Conservation (phyloP, 164 flowering plant species). For the Kalanchoe fedtschenkoi region DNA sequence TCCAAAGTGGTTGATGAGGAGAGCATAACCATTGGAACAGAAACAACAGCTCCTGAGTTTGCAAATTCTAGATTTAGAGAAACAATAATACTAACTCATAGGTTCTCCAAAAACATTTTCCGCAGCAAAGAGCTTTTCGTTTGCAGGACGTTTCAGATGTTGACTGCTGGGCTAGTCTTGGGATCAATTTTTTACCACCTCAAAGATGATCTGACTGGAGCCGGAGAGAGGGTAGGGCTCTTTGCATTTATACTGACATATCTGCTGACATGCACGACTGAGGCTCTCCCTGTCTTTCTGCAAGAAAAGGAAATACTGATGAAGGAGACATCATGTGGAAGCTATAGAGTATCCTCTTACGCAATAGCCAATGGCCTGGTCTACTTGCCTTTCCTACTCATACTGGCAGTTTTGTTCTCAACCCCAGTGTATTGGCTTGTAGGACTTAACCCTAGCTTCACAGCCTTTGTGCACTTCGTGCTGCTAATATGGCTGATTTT, state of each 20-base stretch:
- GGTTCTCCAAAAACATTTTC: slow-evolving; percentile 69
- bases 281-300: slow-evolving; percentile 85
- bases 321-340: slow-evolving; percentile 84
- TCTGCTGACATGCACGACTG: slow-evolving; percentile 64
- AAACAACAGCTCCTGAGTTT: slow-evolving; percentile 16
- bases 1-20: slow-evolving; percentile 56
- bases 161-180: slow-evolving; percentile 59
- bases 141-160: slow-evolving; percentile 60
- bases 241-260: slow-evolving; percentile 85
- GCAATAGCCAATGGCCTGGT: slow-evolving; percentile 80
- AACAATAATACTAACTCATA: slow-evolving; percentile 47
- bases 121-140: slow-evolving; percentile 76
- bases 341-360: slow-evolving; percentile 85
- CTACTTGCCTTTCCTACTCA: slow-evolving; percentile 72
- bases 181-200: slow-evolving; percentile 72
- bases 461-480: slow-evolving; percentile 54
- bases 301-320: slow-evolving; percentile 87
- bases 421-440: slow-evolving; percentile 81
- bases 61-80: slow-evolving; percentile 60
- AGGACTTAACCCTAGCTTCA: slow-evolving; percentile 46
- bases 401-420: slow-evolving; percentile 57
- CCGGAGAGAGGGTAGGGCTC: slow-evolving; percentile 65
- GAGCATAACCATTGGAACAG: background rate
- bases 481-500: slow-evolving; percentile 71
- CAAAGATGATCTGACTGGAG: slow-evolving; percentile 44